These are phyloP conservation scores for Torulaspora quercuum DNA, from an alignment of 805 yeast genomes.

Conservation along the genomic window DNA sequence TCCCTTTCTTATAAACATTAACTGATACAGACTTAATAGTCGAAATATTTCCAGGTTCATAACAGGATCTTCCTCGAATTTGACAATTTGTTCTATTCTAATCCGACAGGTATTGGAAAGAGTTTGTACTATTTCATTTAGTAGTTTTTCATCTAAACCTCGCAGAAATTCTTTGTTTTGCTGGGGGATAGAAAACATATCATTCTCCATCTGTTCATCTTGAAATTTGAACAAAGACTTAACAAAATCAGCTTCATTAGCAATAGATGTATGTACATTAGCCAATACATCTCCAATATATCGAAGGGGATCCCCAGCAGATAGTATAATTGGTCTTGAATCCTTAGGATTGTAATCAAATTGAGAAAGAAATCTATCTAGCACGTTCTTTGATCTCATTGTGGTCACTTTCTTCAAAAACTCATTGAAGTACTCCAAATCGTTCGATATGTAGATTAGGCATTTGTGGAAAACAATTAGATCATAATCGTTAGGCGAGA, in stretches of 20 bases:
- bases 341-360: slow-evolving; percentile 37
- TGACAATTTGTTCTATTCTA: slow-evolving; percentile 63
- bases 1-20: slow-evolving; percentile 57
- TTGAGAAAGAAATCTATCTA: slow-evolving; percentile 65
- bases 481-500: slow-evolving; percentile 14
- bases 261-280: slow-evolving; percentile 78
- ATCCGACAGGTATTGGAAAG: slow-evolving; percentile 53
- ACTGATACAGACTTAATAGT: slow-evolving; percentile 60
- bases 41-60: slow-evolving; percentile 57
- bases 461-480: slow-evolving; percentile 34
- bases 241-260: slow-evolving; percentile 80
- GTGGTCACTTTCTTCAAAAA: slow-evolving; percentile 62
- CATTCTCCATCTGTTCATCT: slow-evolving; percentile 17
- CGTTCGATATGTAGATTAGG: slow-evolving; percentile 38
- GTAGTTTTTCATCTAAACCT: slow-evolving; percentile 29
- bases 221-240: slow-evolving; percentile 54
- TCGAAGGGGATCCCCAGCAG: slow-evolving; percentile 76
- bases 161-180: slow-evolving; percentile 28
- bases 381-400: slow-evolving; percentile 60
- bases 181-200: slow-evolving; percentile 20
- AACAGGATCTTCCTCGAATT: slow-evolving; percentile 58
- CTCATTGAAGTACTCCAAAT: slow-evolving; percentile 51
- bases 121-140: slow-evolving; percentile 34
- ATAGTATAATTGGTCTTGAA: slow-evolving; percentile 52
- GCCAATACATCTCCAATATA: slow-evolving; percentile 87